phyloP scores from a whole-genome alignment of 306 rosid genomes.

The Cotoneaster glaucophyllus region DNA sequence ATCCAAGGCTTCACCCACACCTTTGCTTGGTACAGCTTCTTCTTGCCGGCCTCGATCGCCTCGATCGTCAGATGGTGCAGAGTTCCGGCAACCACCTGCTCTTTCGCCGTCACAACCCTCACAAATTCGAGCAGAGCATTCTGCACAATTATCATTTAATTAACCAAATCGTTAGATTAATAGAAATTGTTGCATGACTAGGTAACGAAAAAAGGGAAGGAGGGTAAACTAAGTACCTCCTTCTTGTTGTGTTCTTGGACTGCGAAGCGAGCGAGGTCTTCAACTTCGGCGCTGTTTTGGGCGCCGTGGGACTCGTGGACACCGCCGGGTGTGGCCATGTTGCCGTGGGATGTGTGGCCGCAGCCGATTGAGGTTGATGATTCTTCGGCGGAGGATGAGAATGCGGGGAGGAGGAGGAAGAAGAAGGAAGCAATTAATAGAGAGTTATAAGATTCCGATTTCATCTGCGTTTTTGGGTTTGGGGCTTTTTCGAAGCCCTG shows the following conservation, averaged over 20 bases:
- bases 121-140: conserved; percentile 60
- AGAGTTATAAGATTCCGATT: neutral
- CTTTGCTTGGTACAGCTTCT: conserved; percentile 73
- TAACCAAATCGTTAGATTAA: neutral
- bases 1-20: conserved; percentile 92
- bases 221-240: conserved; percentile 9
- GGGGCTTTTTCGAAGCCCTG: neutral
- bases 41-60: conserved; percentile 61
- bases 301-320: conserved; percentile 29
- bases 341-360: neutral
- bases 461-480: neutral
- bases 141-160: neutral
- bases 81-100: conserved; percentile 79
- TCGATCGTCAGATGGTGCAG: conserved; percentile 67
- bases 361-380: neutral
- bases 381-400: neutral
- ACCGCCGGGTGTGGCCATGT: conserved; percentile 55
- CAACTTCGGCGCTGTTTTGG: conserved; percentile 46
- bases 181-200: neutral
- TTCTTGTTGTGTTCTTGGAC: conserved; percentile 45
- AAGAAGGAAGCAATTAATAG: neutral
- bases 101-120: conserved; percentile 73
- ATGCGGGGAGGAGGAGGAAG: neutral
- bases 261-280: conserved; percentile 44
- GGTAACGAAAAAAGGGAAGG: neutral